Evolutionary conservation across 495 filamentous ascomycete genomes (phyloP), one percentile per base, ranked within the genome.

Genomic region (Aspergillus baeticus): DNA sequence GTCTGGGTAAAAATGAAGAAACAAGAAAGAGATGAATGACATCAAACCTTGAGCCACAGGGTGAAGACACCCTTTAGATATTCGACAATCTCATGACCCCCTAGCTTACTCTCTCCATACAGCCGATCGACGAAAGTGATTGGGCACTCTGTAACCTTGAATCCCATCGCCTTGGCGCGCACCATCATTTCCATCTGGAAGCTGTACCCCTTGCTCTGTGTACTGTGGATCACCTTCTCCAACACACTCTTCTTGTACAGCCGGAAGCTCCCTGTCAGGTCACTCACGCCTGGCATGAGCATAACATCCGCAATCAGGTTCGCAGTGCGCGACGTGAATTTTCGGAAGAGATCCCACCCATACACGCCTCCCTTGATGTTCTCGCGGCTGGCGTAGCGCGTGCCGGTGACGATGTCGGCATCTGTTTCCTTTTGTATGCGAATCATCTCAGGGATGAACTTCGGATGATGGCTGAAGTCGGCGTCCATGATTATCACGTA

Each of bases 111-210:
- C 71, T 98, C 94, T 5, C 94, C 94, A 68, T 95, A 97, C 34
- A 98, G 74, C 37, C 94, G 84, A 70, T 98, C 94, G 38, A 98
- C 94, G 73, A 98, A 98, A 20, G 83, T 87, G 61, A 98, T 98
- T 5, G 93, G 94, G 54, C 94, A 92, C 80, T 98, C 94, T 14
- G 87, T 88, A 26, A 98, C 91, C 49, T 80, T 88, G 72, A 81
- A 94, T 2, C 92, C 91, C 87, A 94, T 90, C 13, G 87, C 89
- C 80, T 95, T 96, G 37, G 94, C 94, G 48, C 93, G 81, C 4
- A 95, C 90, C 86, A 90, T 89, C 84, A 90, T 86, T 80, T 96
- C 94, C 94, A 98, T 98, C 84, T 98, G 94, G 80, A 98, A 98
- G 22, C 90, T 93, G 69, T 96, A 98, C 14, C 94, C 94, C 71